phyloP scores from a whole-genome alignment of 2,329 filamentous ascomycete genomes.

The Exserohilum rostratum region DNA sequence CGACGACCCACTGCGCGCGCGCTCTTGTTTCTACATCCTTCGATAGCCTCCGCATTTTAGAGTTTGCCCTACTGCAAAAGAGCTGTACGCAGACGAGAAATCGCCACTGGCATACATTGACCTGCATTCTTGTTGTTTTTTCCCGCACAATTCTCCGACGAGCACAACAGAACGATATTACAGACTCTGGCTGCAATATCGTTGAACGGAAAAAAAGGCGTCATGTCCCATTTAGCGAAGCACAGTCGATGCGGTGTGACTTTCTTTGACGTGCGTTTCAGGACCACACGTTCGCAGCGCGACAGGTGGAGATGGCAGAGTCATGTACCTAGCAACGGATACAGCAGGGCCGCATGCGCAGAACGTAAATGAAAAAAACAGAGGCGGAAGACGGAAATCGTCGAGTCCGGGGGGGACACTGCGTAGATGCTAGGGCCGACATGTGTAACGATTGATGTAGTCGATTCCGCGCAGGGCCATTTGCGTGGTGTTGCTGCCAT shows the following conservation, averaged over 20 bases:
- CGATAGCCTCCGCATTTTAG: neutral
- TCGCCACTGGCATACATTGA: conserved; percentile 12
- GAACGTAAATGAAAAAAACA: neutral
- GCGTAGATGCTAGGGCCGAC: conserved; percentile 6
- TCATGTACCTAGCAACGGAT: conserved; percentile 19
- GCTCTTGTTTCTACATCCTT: conserved; percentile 1
- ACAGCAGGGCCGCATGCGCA: neutral
- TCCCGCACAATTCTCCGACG: conserved; percentile 7
- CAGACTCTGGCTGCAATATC: conserved; percentile 4
- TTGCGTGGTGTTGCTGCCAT: no score
- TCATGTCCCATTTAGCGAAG: conserved; percentile 1
- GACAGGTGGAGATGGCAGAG: conserved; percentile 6
- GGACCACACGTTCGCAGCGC: conserved; percentile 20
- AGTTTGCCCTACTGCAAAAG: conserved; percentile 6
- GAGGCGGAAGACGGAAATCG: conserved; percentile 14
- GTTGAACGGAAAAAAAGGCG: neutral
- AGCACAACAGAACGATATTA: conserved; percentile 13
- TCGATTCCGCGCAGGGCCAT: neutral
- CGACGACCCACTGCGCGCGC: neutral
- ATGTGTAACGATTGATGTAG: conserved; percentile 7
- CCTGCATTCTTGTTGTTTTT: conserved; percentile 1
- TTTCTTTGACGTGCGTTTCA: conserved; percentile 16
- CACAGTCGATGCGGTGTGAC: conserved; percentile 6
- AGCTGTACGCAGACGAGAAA: conserved; percentile 7
- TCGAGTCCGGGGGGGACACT: conserved; percentile 1